Percentiles rank a stretch among this genome's conserved stretches.
phyloP scores from a whole-genome alignment of 352 stramenopile species.

The Pythium volutum region DNA sequence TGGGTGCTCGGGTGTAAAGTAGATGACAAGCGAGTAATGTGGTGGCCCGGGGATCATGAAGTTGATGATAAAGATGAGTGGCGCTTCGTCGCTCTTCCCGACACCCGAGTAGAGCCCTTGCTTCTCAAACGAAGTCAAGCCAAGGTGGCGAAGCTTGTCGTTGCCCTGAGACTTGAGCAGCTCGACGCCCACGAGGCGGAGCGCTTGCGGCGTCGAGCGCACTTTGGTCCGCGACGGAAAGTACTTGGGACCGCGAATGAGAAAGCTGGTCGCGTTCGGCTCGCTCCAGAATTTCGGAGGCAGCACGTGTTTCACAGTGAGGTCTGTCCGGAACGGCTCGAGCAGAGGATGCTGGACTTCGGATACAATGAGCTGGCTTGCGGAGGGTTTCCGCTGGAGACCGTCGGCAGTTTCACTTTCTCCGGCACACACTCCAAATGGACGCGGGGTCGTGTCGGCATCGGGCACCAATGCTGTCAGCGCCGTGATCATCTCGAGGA shows the following conservation, averaged over 20 bases:
- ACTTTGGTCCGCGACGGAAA: slow-evolving; percentile 59
- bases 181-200: slow-evolving; percentile 67
- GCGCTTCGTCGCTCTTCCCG: slow-evolving; percentile 24
- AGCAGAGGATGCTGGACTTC: slow-evolving; percentile 59
- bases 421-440: neutral
- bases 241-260: slow-evolving; percentile 67
- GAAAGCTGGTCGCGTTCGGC: slow-evolving; percentile 55
- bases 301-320: slow-evolving; percentile 47
- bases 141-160: slow-evolving; percentile 59
- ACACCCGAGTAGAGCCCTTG: slow-evolving; percentile 25
- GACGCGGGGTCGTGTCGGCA: slow-evolving; percentile 16
- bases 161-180: slow-evolving; percentile 41
- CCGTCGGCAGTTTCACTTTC: neutral
- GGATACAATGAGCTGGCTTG: slow-evolving; percentile 46
- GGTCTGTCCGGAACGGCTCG: slow-evolving; percentile 61
- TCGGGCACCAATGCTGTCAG: slow-evolving; percentile 9
- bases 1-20: slow-evolving; percentile 71
- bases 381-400: slow-evolving; percentile 11
- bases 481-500: slow-evolving; percentile 79
- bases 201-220: slow-evolving; percentile 51
- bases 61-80: slow-evolving; percentile 78
- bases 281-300: slow-evolving; percentile 83
- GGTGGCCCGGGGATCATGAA: slow-evolving; percentile 74
- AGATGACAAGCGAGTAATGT: slow-evolving; percentile 70
- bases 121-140: slow-evolving; percentile 61